These are phyloP conservation scores for Cotoneaster glaucophyllus DNA, from an alignment of 306 rosid genomes.

Conservation along the genomic window DNA sequence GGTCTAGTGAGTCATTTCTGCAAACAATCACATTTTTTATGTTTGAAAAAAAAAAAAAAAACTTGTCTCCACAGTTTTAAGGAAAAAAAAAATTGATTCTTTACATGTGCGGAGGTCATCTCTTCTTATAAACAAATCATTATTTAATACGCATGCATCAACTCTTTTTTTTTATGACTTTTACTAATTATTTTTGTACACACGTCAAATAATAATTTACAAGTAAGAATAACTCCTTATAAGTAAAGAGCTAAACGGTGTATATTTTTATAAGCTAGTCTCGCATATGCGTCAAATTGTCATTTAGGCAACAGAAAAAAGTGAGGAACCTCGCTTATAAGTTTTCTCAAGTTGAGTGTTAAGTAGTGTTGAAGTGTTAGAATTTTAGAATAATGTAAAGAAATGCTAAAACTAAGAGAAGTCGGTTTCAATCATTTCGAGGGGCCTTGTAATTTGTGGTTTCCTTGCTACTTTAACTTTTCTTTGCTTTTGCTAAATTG, in stretches of 20 bases:
- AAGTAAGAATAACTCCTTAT: too few relatives aligned
- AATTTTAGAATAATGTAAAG: neutral
- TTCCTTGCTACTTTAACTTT: neutral
- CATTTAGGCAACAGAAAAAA: neutral
- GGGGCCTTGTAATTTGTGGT: conserved; percentile 5
- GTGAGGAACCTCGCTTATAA: too few relatives aligned
- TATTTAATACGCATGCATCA: too few relatives aligned
- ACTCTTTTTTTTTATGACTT: neutral
- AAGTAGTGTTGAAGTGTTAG: neutral
- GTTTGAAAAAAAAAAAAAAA: too few relatives aligned
- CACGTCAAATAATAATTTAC: fast-evolving
- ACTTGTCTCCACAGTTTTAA: too few relatives aligned
- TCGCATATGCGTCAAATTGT: neutral
- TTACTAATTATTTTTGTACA: too few relatives aligned
- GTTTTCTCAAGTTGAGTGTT: too few relatives aligned
- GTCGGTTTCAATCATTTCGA: neutral
- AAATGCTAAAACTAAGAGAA: neutral
- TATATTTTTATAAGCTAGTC: neutral
- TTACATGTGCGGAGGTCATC: neutral
- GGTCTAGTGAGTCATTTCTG: too few relatives aligned
- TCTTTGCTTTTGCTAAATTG: neutral
- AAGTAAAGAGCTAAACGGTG: too few relatives aligned
- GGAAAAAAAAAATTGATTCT: too few relatives aligned
- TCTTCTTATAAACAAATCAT: too few relatives aligned
- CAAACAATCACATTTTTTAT: too few relatives aligned